phyloP scores from a whole-genome alignment of 306 rosid species.

The Sophora flavescens region DNA sequence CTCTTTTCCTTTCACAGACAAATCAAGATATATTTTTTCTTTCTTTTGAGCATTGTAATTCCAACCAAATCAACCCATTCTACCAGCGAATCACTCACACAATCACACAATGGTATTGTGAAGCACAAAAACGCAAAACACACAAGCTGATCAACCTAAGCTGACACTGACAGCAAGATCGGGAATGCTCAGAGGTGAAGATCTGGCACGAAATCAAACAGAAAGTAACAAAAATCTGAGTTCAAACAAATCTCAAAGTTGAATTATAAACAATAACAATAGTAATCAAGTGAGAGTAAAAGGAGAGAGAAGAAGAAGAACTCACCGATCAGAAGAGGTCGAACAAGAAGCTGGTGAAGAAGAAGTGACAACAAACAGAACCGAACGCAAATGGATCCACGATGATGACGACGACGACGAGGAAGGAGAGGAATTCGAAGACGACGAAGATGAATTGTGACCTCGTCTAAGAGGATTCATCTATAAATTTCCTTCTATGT shows the following conservation, averaged over 20 bases:
- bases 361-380: conserved; percentile 89
- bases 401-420: conserved; percentile 83
- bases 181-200: conserved; percentile 52
- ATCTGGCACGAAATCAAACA: conserved; percentile 65
- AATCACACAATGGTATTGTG: background rate
- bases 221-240: conserved; percentile 52
- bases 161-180: conserved; percentile 53
- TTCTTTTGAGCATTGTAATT: conserved; percentile 27
- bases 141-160: conserved; percentile 60
- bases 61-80: conserved; percentile 40
- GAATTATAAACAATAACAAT: conserved; percentile 2
- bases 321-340: conserved; percentile 99
- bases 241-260: conserved; percentile 30
- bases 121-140: conserved; percentile 45
- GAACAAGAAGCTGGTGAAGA: conserved; percentile 98
- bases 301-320: conserved; percentile 51
- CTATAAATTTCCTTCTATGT: conserved; percentile 55
- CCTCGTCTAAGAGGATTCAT: conserved; percentile 96
- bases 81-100: conserved; percentile 23
- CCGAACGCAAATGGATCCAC: conserved; percentile 99
- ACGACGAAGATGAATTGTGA: conserved; percentile 79
- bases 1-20: conserved; percentile 15
- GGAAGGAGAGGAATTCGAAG: conserved; percentile 79
- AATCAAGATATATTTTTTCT: conserved; percentile 1
- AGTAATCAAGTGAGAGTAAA: conserved; percentile 35